Evolutionary conservation across 495 filamentous ascomycete species (phyloP).

Genomic region (Pyrenula massariospora): DNA sequence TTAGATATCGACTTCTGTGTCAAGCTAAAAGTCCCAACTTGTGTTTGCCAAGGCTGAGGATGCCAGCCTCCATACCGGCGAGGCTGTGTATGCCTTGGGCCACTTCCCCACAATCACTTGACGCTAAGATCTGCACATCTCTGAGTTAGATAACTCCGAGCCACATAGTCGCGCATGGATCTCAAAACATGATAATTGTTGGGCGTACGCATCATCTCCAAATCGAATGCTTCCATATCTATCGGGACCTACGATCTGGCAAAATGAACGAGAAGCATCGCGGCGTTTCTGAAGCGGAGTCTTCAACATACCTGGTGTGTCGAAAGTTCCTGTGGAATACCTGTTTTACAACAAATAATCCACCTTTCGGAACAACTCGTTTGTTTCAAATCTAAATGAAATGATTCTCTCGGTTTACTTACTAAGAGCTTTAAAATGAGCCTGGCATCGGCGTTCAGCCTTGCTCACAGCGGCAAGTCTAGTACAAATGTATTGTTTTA

Average conservation of each 20-base stretch:
- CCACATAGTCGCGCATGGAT: background rate
- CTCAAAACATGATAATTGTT: background rate
- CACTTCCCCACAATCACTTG: background rate
- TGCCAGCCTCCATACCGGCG: background rate
- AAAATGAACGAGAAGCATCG: background rate
- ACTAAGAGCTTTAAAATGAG: no score
- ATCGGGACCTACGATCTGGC: background rate
- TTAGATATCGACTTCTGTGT: background rate
- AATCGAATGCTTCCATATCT: background rate
- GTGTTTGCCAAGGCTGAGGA: background rate
- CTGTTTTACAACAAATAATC: no score
- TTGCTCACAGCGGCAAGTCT: background rate
- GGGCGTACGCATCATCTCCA: background rate
- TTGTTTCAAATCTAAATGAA: no score
- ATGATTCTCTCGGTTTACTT: no score
- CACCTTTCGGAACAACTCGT: background rate
- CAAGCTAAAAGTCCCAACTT: background rate
- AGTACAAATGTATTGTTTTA: no score
- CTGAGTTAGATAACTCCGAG: background rate
- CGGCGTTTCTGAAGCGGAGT: background rate
- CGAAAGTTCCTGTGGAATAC: no score
- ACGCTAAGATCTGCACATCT: background rate
- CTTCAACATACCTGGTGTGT: background rate
- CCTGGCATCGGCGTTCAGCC: background rate
- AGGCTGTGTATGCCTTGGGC: background rate